Conservation (phyloP, 2,329 filamentous ascomycete genomes). For the Epichloe sibirici region DNA sequence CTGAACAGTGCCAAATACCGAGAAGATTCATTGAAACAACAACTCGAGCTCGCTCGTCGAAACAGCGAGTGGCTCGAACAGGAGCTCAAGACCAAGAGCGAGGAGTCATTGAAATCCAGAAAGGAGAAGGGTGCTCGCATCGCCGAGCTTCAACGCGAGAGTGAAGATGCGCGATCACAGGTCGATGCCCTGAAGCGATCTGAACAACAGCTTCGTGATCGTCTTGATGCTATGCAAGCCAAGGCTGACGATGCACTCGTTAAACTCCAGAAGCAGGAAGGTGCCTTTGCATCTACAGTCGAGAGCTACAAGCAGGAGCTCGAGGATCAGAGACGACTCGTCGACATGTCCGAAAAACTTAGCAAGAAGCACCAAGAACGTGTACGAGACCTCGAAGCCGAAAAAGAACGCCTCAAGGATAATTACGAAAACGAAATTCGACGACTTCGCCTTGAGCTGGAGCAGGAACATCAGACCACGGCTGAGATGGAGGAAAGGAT, state of each 20-base stretch:
- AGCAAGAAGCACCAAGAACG: constrained; percentile 60
- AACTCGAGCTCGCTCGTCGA: constrained; percentile 75
- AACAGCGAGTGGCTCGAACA: constrained; percentile 90
- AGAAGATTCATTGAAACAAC: constrained; percentile 80
- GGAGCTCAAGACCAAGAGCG: constrained; percentile 80
- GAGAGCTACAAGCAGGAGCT: constrained; percentile 81
- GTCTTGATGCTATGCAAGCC: constrained; percentile 70
- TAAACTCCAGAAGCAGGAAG: constrained; percentile 75
- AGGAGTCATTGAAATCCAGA: constrained; percentile 77
- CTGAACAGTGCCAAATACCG: constrained; percentile 77
- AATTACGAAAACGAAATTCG: constrained; percentile 50
- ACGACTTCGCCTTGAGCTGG: constrained; percentile 43
- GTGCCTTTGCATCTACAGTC: constrained; percentile 68
- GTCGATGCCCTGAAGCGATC: constrained; percentile 68
- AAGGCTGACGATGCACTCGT: constrained; percentile 77
- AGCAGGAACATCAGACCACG: constrained; percentile 37
- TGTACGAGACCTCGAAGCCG: constrained; percentile 56
- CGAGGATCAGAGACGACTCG: constrained; percentile 67
- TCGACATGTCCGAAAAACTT: constrained; percentile 69
- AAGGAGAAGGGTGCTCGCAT: constrained; percentile 92
- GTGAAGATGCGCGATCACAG: constrained; percentile 70
- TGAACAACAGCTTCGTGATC: constrained; percentile 67
- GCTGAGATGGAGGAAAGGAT: constrained; percentile 34
- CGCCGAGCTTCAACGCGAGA: constrained; percentile 73
- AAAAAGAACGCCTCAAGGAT: constrained; percentile 48